Evolutionary conservation across 345 rosid species (phyloP), one percentile per base, ranked within the genome.

Genomic region (Diplotaxis tenuifolia): DNA sequence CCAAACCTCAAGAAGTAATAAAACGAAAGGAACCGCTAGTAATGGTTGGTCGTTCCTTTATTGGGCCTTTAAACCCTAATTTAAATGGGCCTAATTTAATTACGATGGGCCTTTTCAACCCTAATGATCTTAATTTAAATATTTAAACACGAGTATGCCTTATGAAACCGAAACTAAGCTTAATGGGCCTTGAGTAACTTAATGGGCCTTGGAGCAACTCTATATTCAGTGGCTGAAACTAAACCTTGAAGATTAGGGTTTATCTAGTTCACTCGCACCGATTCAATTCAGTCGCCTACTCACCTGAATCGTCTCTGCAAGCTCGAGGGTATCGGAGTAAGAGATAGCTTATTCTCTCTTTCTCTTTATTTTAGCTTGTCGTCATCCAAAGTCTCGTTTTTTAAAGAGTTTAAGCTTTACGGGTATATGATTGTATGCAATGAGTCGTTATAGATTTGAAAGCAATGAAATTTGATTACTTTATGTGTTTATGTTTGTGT

Each of bases 221-320:
- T 29, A 29, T 34, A n/a, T 21, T n/a, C 16, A 15, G 7, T 27
- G 10, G 9, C 25, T 31, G 70, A 28, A 56, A 45, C 6, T 25
- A 29, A 29, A 29, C 45, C 45, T 38, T 38, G 14, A 0, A 38
- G 9, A 67, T 38, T 75, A 75, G 78, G 78, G 78, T 75, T 75
- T 68, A 75, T 75, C 69, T n/a, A 14, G 16, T 8, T 14, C 25
- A 15, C 28, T 2, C 38, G 1, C 40, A 15, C 22, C 1, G 11
- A 32, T 32, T 12, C 45, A 9, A 20, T 9, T 57, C 59, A 56
- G 65, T 56, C 65, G 42, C 38, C 61, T 58, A 52, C 53, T 58
- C 61, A 74, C 67, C 32, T 47, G 22, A 32, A 47, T 11, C 22
- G n/a, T 67, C 53, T 49, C 23, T 1, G 16, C 67, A 32, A 74